Evolutionary conservation across 192 early-diverging fungal genomes (phyloP).

Genomic region (Entomortierella chlamydospora): DNA sequence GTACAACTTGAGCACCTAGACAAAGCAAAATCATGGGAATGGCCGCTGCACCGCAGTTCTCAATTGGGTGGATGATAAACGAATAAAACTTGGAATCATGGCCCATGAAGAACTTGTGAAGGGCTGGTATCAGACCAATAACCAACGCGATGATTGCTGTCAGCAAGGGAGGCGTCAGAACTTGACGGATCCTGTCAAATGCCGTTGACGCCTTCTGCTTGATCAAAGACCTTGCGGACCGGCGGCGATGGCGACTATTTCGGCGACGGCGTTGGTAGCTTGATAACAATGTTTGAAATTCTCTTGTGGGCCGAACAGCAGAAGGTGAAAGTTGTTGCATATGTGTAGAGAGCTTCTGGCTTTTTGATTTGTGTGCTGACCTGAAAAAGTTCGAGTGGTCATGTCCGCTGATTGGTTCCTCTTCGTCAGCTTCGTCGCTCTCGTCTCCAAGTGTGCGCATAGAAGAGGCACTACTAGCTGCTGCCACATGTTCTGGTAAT

Average conservation of each 20-base stretch:
- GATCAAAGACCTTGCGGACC: not conserved
- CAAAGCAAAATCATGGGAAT: constrained; percentile 83
- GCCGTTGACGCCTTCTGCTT: not conserved
- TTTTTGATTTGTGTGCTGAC: not conserved
- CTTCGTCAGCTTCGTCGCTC: not conserved
- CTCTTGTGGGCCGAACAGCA: not conserved
- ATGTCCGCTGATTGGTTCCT: not conserved
- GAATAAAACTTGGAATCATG: constrained; percentile 66
- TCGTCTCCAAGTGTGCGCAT: not conserved
- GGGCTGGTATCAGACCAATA: constrained; percentile 72
- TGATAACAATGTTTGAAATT: no score
- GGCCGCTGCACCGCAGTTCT: constrained; percentile 79
- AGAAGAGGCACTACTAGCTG: constrained; percentile 13
- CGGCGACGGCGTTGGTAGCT: not conserved
- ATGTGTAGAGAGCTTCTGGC: constrained; percentile 3
- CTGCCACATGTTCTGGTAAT: not conserved
- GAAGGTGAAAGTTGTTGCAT: constrained; percentile 10
- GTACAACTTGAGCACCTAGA: constrained; percentile 74
- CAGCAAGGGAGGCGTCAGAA: constrained; percentile 78
- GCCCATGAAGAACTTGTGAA: constrained; percentile 72
- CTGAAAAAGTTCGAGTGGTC: constrained; percentile 5
- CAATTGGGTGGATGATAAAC: constrained; percentile 72
- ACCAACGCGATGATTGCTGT: constrained; percentile 74
- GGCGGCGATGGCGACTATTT: not conserved
- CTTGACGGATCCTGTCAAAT: constrained; percentile 26